phyloP scores from a whole-genome alignment of 2,329 filamentous ascomycete species.

The Aureobasidium sp. region DNA sequence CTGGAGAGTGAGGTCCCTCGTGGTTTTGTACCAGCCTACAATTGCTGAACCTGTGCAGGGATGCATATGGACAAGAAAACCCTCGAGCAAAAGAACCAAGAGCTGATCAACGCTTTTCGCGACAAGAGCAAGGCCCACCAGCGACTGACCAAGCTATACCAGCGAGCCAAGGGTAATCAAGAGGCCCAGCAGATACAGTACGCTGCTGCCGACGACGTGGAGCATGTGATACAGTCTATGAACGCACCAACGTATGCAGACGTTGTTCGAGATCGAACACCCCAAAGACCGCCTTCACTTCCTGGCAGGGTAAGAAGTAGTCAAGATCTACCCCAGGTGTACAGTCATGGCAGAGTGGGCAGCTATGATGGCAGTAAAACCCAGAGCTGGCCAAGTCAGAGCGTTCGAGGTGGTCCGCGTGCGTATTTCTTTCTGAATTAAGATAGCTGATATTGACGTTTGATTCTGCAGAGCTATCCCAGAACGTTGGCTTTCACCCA shows the following conservation, averaged over 20 bases:
- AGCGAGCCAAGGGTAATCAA: constrained; percentile 23
- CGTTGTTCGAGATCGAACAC: not conserved
- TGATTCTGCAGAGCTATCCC: not conserved
- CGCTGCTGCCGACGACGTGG: constrained; percentile 48
- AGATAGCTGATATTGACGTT: not conserved
- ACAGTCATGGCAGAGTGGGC: constrained; percentile 21
- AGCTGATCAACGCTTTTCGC: constrained; percentile 58
- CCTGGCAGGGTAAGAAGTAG: not conserved
- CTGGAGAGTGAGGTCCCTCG: constrained; percentile 47
- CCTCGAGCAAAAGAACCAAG: constrained; percentile 64
- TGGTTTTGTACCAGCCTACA: no score
- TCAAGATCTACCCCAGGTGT: constrained; percentile 11
- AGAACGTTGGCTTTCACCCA: not conserved
- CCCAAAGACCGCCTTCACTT: constrained; percentile 2
- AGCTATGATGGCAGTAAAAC: constrained; percentile 20
- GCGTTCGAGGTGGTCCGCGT: not conserved
- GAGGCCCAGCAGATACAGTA: constrained; percentile 38
- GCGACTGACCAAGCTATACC: constrained; percentile 51
- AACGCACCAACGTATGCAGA: not conserved
- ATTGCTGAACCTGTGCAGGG: constrained; percentile 30
- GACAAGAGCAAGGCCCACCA: constrained; percentile 65
- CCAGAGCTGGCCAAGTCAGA: not conserved
- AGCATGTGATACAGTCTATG: constrained; percentile 36
- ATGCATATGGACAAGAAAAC: constrained; percentile 56
- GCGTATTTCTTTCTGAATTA: not conserved